A percentile compares a stretch with the other conserved stretches of the same genome.
These are phyloP conservation scores for Xylariaceae sp. DNA, from an alignment of 2,329 filamentous ascomycete genomes.

Conservation along the genomic window DNA sequence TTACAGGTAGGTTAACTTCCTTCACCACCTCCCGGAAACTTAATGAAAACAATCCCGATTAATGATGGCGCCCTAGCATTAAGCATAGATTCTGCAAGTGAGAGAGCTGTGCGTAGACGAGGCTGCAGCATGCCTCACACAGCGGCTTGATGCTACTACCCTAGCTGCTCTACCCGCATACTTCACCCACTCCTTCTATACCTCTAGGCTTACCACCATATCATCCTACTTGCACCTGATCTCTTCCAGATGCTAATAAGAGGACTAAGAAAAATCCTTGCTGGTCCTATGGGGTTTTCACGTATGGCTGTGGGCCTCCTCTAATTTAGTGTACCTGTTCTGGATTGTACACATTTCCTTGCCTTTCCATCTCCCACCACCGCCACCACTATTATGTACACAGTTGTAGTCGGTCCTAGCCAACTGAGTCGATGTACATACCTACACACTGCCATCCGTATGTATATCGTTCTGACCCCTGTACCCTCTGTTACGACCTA, in stretches of 20 bases:
- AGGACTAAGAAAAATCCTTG: constrained; percentile 2
- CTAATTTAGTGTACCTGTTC: constrained; percentile 19
- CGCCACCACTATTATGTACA: not conserved
- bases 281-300: constrained; percentile 14
- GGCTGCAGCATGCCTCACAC: constrained; percentile 11
- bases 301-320: constrained; percentile 19
- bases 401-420: constrained; percentile 29
- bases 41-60: constrained; percentile 16
- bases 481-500: constrained; percentile 23
- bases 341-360: constrained; percentile 13
- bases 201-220: constrained; percentile 1
- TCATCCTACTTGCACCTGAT: not conserved
- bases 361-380: constrained; percentile 4
- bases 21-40: constrained; percentile 14
- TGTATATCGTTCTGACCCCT: constrained; percentile 29
- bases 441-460: constrained; percentile 7
- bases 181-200: constrained; percentile 6
- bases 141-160: constrained; percentile 10
- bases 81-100: constrained; percentile 13
- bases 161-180: constrained; percentile 5
- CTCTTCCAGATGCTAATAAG: constrained; percentile 1
- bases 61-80: constrained; percentile 1
- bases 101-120: constrained; percentile 12
- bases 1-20: constrained; percentile 9
- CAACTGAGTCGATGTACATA: constrained; percentile 21